Evolutionary conservation across 352 stramenopile genomes (phyloP).

Genomic region (Thraustochytrium sp.): DNA sequence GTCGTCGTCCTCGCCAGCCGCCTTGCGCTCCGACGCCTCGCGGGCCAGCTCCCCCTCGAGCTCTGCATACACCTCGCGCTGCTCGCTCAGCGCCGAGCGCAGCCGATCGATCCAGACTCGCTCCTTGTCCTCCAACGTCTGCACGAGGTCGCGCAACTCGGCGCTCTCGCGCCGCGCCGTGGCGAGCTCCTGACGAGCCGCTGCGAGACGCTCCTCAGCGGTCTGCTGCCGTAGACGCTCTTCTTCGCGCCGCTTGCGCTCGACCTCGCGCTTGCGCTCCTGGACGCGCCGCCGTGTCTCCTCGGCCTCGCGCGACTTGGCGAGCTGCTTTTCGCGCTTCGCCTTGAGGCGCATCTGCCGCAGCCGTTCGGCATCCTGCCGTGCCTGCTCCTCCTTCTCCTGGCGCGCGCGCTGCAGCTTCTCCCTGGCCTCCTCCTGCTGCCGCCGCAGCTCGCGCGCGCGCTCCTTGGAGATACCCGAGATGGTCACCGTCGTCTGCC

Average conservation of each 20-base stretch:
- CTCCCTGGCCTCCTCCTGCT: conserved; percentile 14
- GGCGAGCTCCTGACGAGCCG: not conserved
- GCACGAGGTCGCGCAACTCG: not conserved
- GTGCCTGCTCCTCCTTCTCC: not conserved
- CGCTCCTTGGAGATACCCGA: not conserved
- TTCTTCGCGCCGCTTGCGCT: conserved; percentile 8
- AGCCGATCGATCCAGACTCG: conserved; percentile 5
- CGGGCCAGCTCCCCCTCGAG: not conserved
- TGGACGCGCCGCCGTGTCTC: not conserved
- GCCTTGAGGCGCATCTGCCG: not conserved
- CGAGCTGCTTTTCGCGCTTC: not conserved
- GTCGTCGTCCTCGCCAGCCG: too few relatives aligned
- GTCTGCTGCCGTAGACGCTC: not conserved
- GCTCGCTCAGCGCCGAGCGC: not conserved
- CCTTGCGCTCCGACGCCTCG: not conserved
- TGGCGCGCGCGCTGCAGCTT: not conserved
- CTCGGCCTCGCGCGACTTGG: not conserved
- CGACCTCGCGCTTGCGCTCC: conserved; percentile 8
- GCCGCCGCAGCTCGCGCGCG: not conserved
- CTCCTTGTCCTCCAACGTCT: not conserved
- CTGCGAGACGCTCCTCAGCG: not conserved
- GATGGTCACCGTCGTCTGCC: not conserved
- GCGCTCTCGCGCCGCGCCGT: not conserved
- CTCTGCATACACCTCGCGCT: conserved; percentile 7
- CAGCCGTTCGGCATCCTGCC: not conserved